Evolutionary conservation across 2,329 filamentous ascomycete species (phyloP), one percentile per base, ranked within the genome.

Genomic region (Phaeosphaeriaceae sp.): DNA sequence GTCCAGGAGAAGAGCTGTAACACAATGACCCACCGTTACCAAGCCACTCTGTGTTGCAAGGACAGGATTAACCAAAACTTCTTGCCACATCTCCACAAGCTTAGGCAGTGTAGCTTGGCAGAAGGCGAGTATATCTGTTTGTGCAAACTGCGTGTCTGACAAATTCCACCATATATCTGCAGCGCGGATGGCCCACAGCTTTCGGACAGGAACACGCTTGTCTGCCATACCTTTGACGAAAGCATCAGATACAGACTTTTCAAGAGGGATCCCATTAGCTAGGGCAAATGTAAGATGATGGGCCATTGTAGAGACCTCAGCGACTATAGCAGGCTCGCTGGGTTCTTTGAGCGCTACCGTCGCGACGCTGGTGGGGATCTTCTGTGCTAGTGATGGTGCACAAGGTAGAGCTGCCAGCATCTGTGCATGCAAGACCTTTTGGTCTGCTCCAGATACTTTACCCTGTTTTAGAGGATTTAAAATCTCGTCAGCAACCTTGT

Each of bases 371-470:
- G 80, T 76, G 1, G 85, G 81, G 23, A 93, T 80, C 58, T 88
- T 88, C 48, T 82, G 79, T 0, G 89, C 87, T 32, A 88, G 80
- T 2, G 81, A 73, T 9, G 79, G 72, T 2, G 85, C 88, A 35
- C 84, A 77, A 1, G 57, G 61, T 2, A 73, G 52, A 6, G 81
- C 78, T 41, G 83, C 79, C 3, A 99, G 80, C 79, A 96, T 90
- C 66, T 94, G 89, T 4, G 90, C 87, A 73, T 97, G 87, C 2
- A 92, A 77, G 3, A 89, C 82, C 64, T 92, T 88, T 62, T 97
- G 92, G 51, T 99, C 94, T 13, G 89, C 86, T 44, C 88, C 87
- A 3, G 92, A 83, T 16, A 96, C 80, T 69, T 97, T 99, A 44
- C 89, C 87, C 15, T 86, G 81, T 71, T 92, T 96, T 50, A 99